These are phyloP conservation scores for Calocybe indica DNA, from an alignment of 768 basidiomycete species.

Conservation along the genomic window DNA sequence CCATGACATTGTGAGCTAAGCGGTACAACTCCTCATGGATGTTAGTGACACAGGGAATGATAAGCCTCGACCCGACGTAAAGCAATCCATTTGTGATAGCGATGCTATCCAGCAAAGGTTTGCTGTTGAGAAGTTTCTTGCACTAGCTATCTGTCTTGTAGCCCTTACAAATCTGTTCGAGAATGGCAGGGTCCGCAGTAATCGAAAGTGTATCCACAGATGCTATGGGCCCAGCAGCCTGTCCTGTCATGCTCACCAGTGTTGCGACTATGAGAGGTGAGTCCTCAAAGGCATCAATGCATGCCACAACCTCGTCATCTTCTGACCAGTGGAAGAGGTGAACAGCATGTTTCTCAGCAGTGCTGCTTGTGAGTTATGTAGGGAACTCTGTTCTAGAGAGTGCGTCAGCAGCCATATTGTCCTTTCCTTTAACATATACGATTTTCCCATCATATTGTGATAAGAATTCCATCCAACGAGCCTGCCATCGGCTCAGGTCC, in stretches of 20 bases:
- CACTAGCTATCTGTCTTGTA: conserved; percentile 1
- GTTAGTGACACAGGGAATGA: conserved; percentile 16
- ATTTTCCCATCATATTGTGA: conserved; percentile 27
- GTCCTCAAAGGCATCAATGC: too few relatives aligned
- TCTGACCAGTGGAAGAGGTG: neutral
- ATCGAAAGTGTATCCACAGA: too few relatives aligned
- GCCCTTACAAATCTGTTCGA: neutral
- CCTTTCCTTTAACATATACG: conserved; percentile 25
- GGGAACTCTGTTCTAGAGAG: too few relatives aligned
- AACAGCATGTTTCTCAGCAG: too few relatives aligned
- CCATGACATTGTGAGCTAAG: conserved; percentile 21
- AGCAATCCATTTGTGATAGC: conserved; percentile 8
- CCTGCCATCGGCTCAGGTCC: conserved; percentile 22
- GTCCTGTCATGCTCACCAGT: too few relatives aligned
- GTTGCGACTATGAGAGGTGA: neutral
- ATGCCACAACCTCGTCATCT: too few relatives aligned
- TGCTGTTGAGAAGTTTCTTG: neutral
- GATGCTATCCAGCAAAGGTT: neutral
- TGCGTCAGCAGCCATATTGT: conserved; percentile 20
- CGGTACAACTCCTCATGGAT: conserved; percentile 15
- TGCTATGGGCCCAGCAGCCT: neutral
- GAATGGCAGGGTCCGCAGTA: neutral
- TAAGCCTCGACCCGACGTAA: conserved; percentile 13
- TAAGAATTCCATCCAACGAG: conserved; percentile 27
- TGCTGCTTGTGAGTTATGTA: too few relatives aligned